Base-by-base conservation (phyloP, 2,329 filamentous ascomycete genomes). In the Ascochyta viciae-villosae region DNA sequence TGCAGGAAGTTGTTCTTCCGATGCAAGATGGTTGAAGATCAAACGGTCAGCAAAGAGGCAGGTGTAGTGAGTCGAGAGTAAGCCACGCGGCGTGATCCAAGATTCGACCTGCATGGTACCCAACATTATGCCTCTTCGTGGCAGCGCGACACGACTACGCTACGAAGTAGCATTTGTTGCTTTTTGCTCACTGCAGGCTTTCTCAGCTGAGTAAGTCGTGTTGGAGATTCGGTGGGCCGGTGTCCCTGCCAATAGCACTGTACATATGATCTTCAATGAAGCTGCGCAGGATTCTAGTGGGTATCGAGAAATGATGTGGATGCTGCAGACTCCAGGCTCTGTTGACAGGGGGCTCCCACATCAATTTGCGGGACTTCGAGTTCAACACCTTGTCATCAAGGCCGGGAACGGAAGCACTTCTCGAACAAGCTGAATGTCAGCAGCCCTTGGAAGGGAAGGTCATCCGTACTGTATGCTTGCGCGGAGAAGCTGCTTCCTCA, bases 401-500 rank as follows among this genome's bases (percentile, higher is more conserved):
- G 52, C 54, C 59, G 57, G 56, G 55, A 54, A 49, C 50, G 54
- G 52, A 39, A 56, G 47, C 42, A 61, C 46, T 44, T 55, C 43
- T 64, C 58, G 58, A 64, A 44, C 52, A 52, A 19, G 49, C 59
- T 63, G 50, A 60, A 58, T 61, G 60, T 67, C 60, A 65, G 62
- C 60, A 50, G 34, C 23, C 23, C 39, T 60, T 61, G 51, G 48
- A 66, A 42, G 55, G 70, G 67, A 71, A 71, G 63, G 69, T 67
- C 59, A 53, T 44, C 63, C 62, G 65, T 53, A 46, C 63, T 61
- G 65, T 53, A 46, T 46, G 16, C 13, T 58, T 50, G 54, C 57
- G 51, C 54, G 51, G 35, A 58, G 46, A 59, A 61, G 57, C 54
- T 57, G 41, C 57, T 40, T 61, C 35, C 41, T 52, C 35, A 38